Base-by-base conservation (phyloP, 495 filamentous ascomycete species). In the Daldinia vernicosa region DNA sequence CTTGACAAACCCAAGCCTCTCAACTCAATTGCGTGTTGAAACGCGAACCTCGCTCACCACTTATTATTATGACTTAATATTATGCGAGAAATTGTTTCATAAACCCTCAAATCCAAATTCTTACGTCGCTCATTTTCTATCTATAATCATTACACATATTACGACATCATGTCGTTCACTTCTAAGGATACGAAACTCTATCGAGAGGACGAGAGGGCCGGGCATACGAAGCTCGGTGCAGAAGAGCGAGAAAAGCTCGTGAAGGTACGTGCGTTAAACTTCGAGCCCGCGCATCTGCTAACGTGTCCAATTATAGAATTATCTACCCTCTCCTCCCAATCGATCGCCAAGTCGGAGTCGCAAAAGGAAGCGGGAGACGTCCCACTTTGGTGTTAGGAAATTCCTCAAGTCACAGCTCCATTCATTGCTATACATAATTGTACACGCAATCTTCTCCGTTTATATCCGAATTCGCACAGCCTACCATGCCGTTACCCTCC, bases 361-460 rank as follows among this genome's bases (percentile, higher is more conserved):
- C 71, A 74, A 59, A 54, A 75, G 26, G 55, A 73, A 74, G 61
- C 66, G 78, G 39, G 69, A 75, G n/a, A 74, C 73, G 54, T 77
- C 78, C 32, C 76, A 80, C 50, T 68, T 88, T 47, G 83, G 91
- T 24, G 82, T 95, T 24, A 87, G 91, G 66, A 87, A 86, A 22
- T 92, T 94, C 71, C 66, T 96, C 37, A 87, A 82, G 62, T 85
- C 81, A 4, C 87, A 90, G 69, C 71, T 95, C 37, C 86, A 97
- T 78, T 74, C 88, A 19, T 72, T 95, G 17, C 78, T 92, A 59
- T 96, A 91, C 79, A 84, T 86, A 51, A 60, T 92, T 40, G 87
- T 96, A 57, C 93, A 98, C 72, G 82, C 89, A 54, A 75, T 97
- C 75, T 98, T 97, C 82, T 92, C 90, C 1, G 83, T 98, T 71